These are phyloP conservation scores for Nepenthes mirabilis DNA, from an alignment of 148 eudicot species.

Conservation along the genomic window DNA sequence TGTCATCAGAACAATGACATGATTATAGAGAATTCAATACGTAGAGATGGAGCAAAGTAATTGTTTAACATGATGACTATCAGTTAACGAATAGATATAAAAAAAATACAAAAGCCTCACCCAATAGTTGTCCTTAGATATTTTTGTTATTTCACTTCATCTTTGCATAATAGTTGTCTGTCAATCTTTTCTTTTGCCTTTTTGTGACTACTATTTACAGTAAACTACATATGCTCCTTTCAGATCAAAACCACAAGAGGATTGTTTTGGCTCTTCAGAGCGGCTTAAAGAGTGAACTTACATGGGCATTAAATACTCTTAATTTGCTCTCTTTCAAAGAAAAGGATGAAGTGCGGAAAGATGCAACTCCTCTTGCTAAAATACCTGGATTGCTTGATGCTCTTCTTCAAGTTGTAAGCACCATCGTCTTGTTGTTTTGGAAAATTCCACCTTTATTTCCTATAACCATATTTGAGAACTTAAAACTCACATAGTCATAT, in stretches of 20 bases:
- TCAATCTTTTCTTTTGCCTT: not conserved
- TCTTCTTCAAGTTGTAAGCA: constrained; percentile 89
- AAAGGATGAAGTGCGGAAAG: constrained; percentile 90
- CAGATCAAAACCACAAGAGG: constrained; percentile 94
- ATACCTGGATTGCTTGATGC: constrained; percentile 93
- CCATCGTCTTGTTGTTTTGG: not conserved
- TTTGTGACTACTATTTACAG: not conserved
- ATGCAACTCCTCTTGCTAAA: constrained; percentile 83
- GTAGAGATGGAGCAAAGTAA: too few relatives aligned
- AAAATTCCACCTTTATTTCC: not conserved
- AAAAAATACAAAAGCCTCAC: too few relatives aligned
- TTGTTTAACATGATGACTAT: too few relatives aligned
- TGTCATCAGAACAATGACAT: too few relatives aligned
- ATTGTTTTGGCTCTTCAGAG: constrained; percentile 94
- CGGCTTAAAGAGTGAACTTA: constrained; percentile 91
- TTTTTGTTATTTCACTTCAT: too few relatives aligned
- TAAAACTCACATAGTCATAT: not conserved
- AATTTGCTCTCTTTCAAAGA: constrained; percentile 91
- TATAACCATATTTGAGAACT: too few relatives aligned
- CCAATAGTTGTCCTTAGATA: too few relatives aligned
- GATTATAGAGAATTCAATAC: too few relatives aligned
- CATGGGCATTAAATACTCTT: constrained; percentile 88
- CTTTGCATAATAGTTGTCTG: too few relatives aligned
- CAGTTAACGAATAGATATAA: too few relatives aligned
- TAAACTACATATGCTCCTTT: not conserved